Evolutionary conservation across 148 eudicot genomes (phyloP).

Genomic region (Dianthus caryophyllus): DNA sequence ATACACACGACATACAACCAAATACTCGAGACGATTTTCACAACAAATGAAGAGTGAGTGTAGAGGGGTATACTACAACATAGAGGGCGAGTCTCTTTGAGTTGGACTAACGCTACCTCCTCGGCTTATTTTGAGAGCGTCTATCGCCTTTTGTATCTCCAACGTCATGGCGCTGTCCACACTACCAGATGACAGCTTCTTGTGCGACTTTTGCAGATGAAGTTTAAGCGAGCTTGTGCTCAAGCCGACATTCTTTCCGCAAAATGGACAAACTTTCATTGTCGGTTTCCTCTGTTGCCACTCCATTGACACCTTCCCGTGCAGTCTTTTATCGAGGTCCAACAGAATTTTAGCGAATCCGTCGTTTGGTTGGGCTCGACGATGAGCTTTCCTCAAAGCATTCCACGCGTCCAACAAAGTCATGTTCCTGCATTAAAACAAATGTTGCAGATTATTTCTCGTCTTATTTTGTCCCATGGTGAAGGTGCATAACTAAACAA

Average conservation of each 20-base stretch:
- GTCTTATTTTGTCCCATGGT: not conserved
- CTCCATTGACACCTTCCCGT: constrained; percentile 95
- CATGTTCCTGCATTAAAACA: constrained; percentile 47
- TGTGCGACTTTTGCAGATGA: constrained; percentile 90
- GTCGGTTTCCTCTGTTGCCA: constrained; percentile 89
- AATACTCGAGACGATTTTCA: too few relatives aligned
- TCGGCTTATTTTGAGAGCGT: constrained; percentile 72
- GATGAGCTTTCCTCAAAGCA: constrained; percentile 66
- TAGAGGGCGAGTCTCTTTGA: constrained; percentile 51
- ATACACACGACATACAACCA: not conserved
- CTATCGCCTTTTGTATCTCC: constrained; percentile 89
- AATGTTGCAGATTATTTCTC: constrained; percentile 4
- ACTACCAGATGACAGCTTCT: constrained; percentile 86
- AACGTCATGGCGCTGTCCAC: constrained; percentile 97
- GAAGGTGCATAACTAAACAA: too few relatives aligned
- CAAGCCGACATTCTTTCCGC: constrained; percentile 95
- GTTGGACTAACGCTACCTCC: constrained; percentile 89
- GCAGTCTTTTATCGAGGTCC: constrained; percentile 63
- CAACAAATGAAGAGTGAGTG: too few relatives aligned
- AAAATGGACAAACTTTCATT: constrained; percentile 91
- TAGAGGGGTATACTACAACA: constrained; percentile 68
- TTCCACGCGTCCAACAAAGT: constrained; percentile 89
- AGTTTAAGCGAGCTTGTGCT: constrained; percentile 95
- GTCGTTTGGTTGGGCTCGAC: constrained; percentile 95
- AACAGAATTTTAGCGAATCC: constrained; percentile 86